Base-by-base conservation (phyloP, 2,329 filamentous ascomycete genomes). In the Emmonsiellopsis sp. region DNA sequence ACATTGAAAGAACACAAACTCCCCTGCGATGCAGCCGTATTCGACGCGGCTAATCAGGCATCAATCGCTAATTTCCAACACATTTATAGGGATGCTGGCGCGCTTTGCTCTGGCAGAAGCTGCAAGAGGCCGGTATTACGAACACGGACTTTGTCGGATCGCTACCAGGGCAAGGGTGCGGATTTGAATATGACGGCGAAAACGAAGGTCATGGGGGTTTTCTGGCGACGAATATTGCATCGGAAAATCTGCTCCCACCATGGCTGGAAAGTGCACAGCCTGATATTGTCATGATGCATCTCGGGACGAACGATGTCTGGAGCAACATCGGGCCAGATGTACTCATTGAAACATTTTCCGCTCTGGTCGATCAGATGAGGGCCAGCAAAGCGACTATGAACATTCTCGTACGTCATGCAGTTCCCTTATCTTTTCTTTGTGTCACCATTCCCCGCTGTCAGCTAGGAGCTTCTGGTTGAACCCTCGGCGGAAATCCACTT, bases 251-350 rank as follows among this genome's bases (percentile, higher is more conserved):
- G 48, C 66, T 76, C 3, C 62, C 63, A 0, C 61, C 58, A 14
- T 76, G 72, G 72, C 62, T 77, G 8, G 56, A 63, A 2, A 55
- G 61, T 27, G 65, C 70, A 8, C 63, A 65, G 2, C 71, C 73
- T 0, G 71, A 75, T 55, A 62, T 76, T n/a, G 67, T 75, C 44
- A 63, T 74, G 62, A 73, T 76, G 71, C 71, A 75, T 56, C 62
- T 77, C 2, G 72, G 71, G 4, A 72, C 71, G 10, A 73, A 74
- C 63, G 74, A 75, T 55, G 64, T 73, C 2, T 68, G 70, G 61
- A 63, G 64, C 27, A 65, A 64, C 50, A 63, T 67, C 49, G 63
- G 62, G 27, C 54, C 66, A 0, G 55, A 56, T n/a, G 63, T 68
- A 8, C 71, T 72, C 14, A 53, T 72, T 27, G 59, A 57, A 3